These are phyloP conservation scores for Neurospora sublineolata DNA, from an alignment of 495 filamentous ascomycete genomes.

Conservation along the genomic window DNA sequence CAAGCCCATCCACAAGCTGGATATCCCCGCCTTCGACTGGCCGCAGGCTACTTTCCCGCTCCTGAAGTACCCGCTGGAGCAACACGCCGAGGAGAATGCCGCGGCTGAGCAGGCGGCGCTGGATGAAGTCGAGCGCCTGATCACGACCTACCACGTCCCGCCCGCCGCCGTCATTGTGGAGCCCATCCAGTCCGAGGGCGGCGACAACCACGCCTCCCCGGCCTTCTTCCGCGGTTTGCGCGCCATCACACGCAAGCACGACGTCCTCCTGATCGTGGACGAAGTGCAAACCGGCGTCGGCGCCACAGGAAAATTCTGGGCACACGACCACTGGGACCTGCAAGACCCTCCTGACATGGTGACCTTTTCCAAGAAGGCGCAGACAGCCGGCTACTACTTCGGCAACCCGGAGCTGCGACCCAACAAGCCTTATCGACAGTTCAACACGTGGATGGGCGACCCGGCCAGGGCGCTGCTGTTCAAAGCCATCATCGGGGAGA, in stretches of 20 bases:
- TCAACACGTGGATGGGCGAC: slow-evolving; percentile 99
- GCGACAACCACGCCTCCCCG: slow-evolving; percentile 95
- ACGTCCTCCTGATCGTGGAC: slow-evolving; percentile 89
- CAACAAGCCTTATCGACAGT: slow-evolving; percentile 98
- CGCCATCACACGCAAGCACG: slow-evolving; percentile 71
- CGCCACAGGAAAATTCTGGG: slow-evolving; percentile 95
- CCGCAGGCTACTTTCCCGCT: slow-evolving; percentile 86
- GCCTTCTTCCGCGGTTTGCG: slow-evolving; percentile 86
- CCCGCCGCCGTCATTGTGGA: slow-evolving; percentile 84
- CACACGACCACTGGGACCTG: slow-evolving; percentile 94
- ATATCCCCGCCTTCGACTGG: slow-evolving; percentile 98
- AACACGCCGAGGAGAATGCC: slow-evolving; percentile 71
- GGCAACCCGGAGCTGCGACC: slow-evolving; percentile 79
- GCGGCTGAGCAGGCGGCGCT: slow-evolving; percentile 76
- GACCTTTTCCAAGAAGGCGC: slow-evolving; percentile 97
- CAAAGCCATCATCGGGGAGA: slow-evolving; percentile 82
- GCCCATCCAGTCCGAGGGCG: slow-evolving; percentile 96
- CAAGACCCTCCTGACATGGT: slow-evolving; percentile 88
- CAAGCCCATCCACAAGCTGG: slow-evolving; percentile 96
- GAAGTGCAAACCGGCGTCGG: slow-evolving; percentile 97
- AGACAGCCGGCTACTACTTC: slow-evolving; percentile 95
- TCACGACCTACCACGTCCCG: slow-evolving; percentile 75
- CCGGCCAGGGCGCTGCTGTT: slow-evolving; percentile 83
- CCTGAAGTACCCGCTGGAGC: slow-evolving; percentile 83
- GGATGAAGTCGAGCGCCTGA: slow-evolving; percentile 76